A percentile compares a stretch with the other conserved stretches of the same genome.
These are phyloP conservation scores for Ceratobasidium sp. DNA, from an alignment of 1,284 basidiomycete genomes.

Conservation along the genomic window DNA sequence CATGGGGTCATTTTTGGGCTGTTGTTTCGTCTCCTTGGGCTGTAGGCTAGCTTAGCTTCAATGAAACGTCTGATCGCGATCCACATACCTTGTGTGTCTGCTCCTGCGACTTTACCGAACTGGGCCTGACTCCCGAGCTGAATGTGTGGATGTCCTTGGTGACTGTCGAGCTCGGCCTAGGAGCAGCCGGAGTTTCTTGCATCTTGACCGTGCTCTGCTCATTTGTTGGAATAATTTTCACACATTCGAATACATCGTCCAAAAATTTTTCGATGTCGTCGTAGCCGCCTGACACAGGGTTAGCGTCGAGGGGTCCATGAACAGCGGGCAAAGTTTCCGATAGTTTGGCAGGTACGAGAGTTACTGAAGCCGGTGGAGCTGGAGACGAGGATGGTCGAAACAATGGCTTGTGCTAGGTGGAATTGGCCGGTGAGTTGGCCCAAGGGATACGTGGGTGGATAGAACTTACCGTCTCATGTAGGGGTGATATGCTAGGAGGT, in stretches of 20 bases:
- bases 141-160: not conserved
- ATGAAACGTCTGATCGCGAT: not conserved
- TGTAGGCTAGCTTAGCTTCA: slow-evolving; percentile 18
- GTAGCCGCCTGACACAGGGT: not conserved
- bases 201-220: not conserved
- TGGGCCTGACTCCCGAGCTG: not conserved
- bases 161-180: not conserved
- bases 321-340: not conserved
- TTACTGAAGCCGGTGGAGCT: not conserved
- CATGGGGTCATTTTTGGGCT: slow-evolving; percentile 10
- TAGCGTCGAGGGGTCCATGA: not conserved
- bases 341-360: not conserved
- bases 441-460: not conserved
- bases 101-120: not conserved
- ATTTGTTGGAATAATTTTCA: slow-evolving; percentile 12
- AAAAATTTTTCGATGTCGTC: slow-evolving; percentile 23
- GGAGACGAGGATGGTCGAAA: slow-evolving; percentile 32
- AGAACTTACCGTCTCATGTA: not conserved
- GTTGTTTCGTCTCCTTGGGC: not conserved
- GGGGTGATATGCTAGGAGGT: not conserved
- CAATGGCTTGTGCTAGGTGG: slow-evolving; percentile 13
- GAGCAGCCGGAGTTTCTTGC: not conserved
- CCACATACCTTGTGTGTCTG: not conserved
- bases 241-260: slow-evolving; percentile 33
- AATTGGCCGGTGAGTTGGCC: not conserved